A percentile compares a stretch with the other conserved stretches of the same genome.
Evolutionary conservation across 805 yeast species (phyloP).

Genomic region (Aciculoconidium aculeatum): DNA sequence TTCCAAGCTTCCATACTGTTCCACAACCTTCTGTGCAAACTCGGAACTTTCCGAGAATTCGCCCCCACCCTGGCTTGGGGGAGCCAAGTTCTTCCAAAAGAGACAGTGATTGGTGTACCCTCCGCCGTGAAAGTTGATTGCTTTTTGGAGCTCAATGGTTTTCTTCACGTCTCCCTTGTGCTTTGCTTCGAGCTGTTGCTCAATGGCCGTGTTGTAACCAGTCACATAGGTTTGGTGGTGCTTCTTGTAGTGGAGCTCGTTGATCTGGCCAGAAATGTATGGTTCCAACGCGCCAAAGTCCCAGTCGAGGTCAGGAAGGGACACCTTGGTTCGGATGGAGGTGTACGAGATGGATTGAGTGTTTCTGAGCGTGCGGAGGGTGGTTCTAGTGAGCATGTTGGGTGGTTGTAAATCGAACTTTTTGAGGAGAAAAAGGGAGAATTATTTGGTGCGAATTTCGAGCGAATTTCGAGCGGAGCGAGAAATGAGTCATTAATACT

Average conservation of each 20-base stretch:
- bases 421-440: too few species aligned
- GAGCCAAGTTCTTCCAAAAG: slow-evolving; percentile 87
- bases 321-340: slow-evolving; percentile 53
- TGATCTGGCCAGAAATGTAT: slow-evolving; percentile 76
- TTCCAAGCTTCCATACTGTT: slow-evolving; percentile 71
- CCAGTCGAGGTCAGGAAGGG: slow-evolving; percentile 77
- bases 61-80: slow-evolving; percentile 74
- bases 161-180: slow-evolving; percentile 52
- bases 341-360: too few species aligned
- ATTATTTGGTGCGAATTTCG: too few species aligned
- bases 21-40: slow-evolving; percentile 51
- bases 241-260: slow-evolving; percentile 80
- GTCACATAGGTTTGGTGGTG: slow-evolving; percentile 91
- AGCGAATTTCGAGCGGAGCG: too few species aligned
- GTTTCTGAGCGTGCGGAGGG: too few species aligned
- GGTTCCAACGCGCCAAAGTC: slow-evolving; percentile 87
- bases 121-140: slow-evolving; percentile 88
- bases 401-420: too few species aligned
- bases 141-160: slow-evolving; percentile 60
- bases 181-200: slow-evolving; percentile 64
- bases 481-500: too few species aligned
- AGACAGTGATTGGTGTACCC: slow-evolving; percentile 82
- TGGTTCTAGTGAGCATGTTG: too few species aligned
- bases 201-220: slow-evolving; percentile 74
- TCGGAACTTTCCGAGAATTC: slow-evolving; percentile 48